Base-by-base conservation (phyloP, 1,284 basidiomycete genomes). In the Trichosporon coremiiforme region DNA sequence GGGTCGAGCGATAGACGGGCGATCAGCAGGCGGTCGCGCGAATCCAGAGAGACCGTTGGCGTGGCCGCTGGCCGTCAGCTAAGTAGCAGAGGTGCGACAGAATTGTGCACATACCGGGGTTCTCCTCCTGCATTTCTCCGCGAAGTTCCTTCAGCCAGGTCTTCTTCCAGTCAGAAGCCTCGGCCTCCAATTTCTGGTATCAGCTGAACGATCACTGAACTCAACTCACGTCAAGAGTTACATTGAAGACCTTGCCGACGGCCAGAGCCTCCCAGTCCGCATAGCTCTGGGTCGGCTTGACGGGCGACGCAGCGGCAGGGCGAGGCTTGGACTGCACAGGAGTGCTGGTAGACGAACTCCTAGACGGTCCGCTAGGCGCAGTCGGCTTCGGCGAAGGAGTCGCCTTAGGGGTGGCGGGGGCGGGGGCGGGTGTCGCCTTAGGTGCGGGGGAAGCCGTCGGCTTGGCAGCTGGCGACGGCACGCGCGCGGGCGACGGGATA, bases 1-100 rank as follows among this genome's bases (percentile, higher is more conserved):
- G 92, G 88, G 78, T 96, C 89, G 22, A 98, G 84, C 65, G 94
- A 93, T 2, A 99, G 87, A 35, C 96, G 87, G 4, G 94, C 88
- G 73, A 98, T 94, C 69, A 99, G 86, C 7, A 96, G 84, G 33
- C 92, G 88, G 83, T 81, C 78, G 29, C 71, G 68, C 0, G 79
- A 67, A 15, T 78, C 78, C 12, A 75, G 33, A 3, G 70, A 70
- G 0, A 75, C 75, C 31, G 79, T 85, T 25, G 86, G 76, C 29
- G 69, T 76, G 72, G 62, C 20, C 20, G 22, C 70, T 38, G 31
- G 25, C 65, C 12, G 65, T 72, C 53, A 72, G 70, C 17, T n/a
- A 25, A 25, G 25, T 25, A 25, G 25, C 25, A 25, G 25, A 25
- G 25, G 25, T 25, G 35, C 66, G 25, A 17, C 4, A 53, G 20